Conservation (phyloP, 148 eudicot genomes). For the Amaranthus hypochondriacus region DNA sequence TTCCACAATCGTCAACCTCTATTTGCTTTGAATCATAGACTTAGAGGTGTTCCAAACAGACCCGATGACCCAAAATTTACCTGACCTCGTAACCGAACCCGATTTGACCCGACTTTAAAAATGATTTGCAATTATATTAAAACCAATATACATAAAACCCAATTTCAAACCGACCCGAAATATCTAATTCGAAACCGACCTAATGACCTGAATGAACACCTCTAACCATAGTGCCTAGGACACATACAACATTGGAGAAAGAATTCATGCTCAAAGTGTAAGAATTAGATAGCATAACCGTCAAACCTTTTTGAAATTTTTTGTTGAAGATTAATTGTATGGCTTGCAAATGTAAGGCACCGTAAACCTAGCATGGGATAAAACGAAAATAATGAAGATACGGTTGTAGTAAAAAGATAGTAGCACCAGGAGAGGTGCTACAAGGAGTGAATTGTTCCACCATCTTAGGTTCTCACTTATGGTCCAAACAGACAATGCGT, state of each 20-base stretch:
- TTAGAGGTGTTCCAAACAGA: not conserved
- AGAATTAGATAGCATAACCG: not conserved
- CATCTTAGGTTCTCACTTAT: conserved; percentile 6
- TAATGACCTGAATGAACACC: too few relatives aligned
- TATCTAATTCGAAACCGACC: too few relatives aligned
- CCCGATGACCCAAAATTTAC: too few relatives aligned
- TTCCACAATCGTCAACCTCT: conserved; percentile 19
- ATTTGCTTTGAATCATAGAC: conserved; percentile 5
- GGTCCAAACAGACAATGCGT: not conserved
- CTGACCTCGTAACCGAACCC: too few relatives aligned
- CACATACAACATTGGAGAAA: not conserved
- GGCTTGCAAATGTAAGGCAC: not conserved
- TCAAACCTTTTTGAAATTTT: not conserved
- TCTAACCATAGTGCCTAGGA: not conserved
- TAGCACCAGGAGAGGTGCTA: not conserved
- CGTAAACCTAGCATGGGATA: not conserved
- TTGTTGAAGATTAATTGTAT: not conserved
- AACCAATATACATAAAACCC: too few relatives aligned
- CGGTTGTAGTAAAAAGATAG: too few relatives aligned
- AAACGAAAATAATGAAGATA: not conserved
- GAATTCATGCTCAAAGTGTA: not conserved
- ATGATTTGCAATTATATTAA: too few relatives aligned
- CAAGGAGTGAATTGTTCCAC: conserved; percentile 1
- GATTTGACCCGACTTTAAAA: too few relatives aligned
- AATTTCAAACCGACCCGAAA: too few relatives aligned